These are phyloP conservation scores for Lactarius indigo DNA, from an alignment of 768 basidiomycete species.

Conservation along the genomic window DNA sequence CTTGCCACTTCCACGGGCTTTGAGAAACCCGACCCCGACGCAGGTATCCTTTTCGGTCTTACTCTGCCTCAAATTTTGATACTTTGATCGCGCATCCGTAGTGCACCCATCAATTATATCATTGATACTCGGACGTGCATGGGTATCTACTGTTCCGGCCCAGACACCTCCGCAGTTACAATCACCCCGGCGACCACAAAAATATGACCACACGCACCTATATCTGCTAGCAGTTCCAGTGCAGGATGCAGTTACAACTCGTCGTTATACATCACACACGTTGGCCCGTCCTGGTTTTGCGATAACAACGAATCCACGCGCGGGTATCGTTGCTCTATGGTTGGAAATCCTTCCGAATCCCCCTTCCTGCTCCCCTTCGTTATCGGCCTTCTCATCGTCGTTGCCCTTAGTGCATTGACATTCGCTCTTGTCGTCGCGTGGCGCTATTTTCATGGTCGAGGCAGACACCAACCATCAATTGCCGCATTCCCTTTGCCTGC, in stretches of 20 bases:
- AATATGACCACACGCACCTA: background rate
- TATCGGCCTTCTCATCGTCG: slow-evolving; percentile 1
- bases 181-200: slow-evolving; percentile 6
- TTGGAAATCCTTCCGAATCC: background rate
- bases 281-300: background rate
- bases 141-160: background rate
- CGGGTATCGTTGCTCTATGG: background rate
- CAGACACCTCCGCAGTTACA: background rate
- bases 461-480: background rate
- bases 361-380: slow-evolving; percentile 12
- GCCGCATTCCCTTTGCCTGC: slow-evolving; percentile 1
- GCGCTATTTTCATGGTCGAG: slow-evolving; percentile 5
- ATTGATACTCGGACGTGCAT: background rate
- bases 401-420: background rate
- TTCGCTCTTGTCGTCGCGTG: background rate
- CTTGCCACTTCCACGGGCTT: background rate
- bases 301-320: slow-evolving; percentile 7
- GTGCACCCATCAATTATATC: background rate
- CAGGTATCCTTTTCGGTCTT: background rate
- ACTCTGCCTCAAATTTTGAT: background rate
- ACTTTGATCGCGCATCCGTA: background rate
- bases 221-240: background rate
- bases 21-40: background rate
- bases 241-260: background rate
- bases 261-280: background rate